phyloP scores from a whole-genome alignment of 805 yeast species.

The Cyberlindnera veronae region DNA sequence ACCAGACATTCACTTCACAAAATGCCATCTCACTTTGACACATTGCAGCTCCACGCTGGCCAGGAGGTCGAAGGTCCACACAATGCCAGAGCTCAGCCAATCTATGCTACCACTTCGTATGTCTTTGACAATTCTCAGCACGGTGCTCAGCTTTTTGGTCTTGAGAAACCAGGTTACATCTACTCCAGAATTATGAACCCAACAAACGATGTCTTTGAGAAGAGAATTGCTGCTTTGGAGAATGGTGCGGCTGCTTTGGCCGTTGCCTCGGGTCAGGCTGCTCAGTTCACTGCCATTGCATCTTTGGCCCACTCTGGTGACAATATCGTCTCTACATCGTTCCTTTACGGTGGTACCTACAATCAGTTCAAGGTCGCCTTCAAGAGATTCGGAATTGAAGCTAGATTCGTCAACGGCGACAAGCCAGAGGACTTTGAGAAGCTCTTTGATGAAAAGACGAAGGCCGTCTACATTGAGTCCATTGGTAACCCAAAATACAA shows the following conservation, averaged over 20 bases:
- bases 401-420: slow-evolving; percentile 84
- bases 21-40: slow-evolving; percentile 69
- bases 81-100: slow-evolving; percentile 82
- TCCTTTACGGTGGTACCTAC: slow-evolving; percentile 92
- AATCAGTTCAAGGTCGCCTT: slow-evolving; percentile 92
- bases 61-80: slow-evolving; percentile 62
- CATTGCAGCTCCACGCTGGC: slow-evolving; percentile 94
- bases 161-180: slow-evolving; percentile 79
- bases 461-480: slow-evolving; percentile 85
- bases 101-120: slow-evolving; percentile 87
- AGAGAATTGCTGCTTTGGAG: slow-evolving; percentile 89
- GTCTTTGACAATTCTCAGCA: slow-evolving; percentile 85
- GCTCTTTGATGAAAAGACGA: slow-evolving; percentile 77
- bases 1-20: background rate
- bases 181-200: slow-evolving; percentile 93
- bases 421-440: slow-evolving; percentile 65
- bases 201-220: slow-evolving; percentile 86
- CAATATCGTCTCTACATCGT: slow-evolving; percentile 83
- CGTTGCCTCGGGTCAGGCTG: slow-evolving; percentile 94
- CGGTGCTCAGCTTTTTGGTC: slow-evolving; percentile 87
- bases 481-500: slow-evolving; percentile 92
- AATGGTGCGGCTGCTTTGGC: slow-evolving; percentile 91
- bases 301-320: slow-evolving; percentile 87
- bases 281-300: slow-evolving; percentile 80
- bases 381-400: slow-evolving; percentile 82